A percentile compares a stretch with the other conserved stretches of the same genome.
These are phyloP conservation scores for Inonotus obliquus DNA, from an alignment of 1,284 basidiomycete species.

Conservation along the genomic window DNA sequence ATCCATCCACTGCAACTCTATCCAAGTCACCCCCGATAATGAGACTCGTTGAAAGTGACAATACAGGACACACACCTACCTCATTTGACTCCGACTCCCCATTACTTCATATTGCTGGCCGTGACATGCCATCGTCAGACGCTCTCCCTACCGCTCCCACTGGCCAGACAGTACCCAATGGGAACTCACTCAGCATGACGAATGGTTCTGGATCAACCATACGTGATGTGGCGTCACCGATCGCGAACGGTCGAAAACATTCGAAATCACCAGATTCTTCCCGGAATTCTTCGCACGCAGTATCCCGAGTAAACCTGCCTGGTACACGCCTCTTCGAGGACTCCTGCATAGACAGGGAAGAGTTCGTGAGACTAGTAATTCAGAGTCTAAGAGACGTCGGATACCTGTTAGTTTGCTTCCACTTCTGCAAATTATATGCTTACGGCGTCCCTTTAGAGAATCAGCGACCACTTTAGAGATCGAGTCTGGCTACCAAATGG, in stretches of 20 bases:
- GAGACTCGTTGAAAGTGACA: slow-evolving; percentile 48
- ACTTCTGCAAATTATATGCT: background rate
- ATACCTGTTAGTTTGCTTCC: slow-evolving; percentile 66
- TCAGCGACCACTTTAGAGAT: slow-evolving; percentile 84
- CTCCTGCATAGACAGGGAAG: slow-evolving; percentile 79
- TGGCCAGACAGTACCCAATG: slow-evolving; percentile 23
- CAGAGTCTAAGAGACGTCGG: slow-evolving; percentile 92
- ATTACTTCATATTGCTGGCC: slow-evolving; percentile 49
- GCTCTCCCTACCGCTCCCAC: slow-evolving; percentile 38
- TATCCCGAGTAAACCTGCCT: slow-evolving; percentile 59
- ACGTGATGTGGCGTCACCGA: background rate
- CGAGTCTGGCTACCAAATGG: slow-evolving; percentile 90
- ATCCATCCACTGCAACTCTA: slow-evolving; percentile 26
- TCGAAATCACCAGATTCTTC: slow-evolving; percentile 1
- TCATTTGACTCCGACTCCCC: slow-evolving; percentile 42
- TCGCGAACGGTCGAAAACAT: slow-evolving; percentile 11
- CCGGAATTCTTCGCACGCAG: slow-evolving; percentile 23
- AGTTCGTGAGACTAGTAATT: slow-evolving; percentile 87
- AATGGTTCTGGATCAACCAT: slow-evolving; percentile 24
- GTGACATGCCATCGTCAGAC: slow-evolving; percentile 20
- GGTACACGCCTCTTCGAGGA: slow-evolving; percentile 72
- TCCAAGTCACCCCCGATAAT: slow-evolving; percentile 36
- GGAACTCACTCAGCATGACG: background rate
- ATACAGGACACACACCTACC: slow-evolving; percentile 40
- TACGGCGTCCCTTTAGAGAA: slow-evolving; percentile 48